phyloP scores from a whole-genome alignment of 176 grass and related monocot genomes.

The Lolium multiflorum region DNA sequence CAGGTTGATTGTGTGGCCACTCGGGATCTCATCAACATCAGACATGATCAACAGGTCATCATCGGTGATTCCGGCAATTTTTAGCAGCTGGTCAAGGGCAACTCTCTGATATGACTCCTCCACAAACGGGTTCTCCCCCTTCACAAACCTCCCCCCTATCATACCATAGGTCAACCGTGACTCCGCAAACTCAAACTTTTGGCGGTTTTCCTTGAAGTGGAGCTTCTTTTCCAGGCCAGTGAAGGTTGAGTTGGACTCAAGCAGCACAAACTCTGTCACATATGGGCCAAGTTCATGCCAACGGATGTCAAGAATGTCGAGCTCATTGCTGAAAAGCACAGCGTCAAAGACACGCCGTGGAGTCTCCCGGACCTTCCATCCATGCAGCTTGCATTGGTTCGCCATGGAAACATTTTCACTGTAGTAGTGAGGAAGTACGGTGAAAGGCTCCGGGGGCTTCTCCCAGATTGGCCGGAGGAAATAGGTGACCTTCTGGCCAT shows the following conservation, averaged over 20 bases:
- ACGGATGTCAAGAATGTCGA: constrained; percentile 85
- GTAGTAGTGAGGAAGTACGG: constrained; percentile 71
- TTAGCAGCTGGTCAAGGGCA: constrained; percentile 79
- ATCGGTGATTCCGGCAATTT: constrained; percentile 67
- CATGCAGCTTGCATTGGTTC: constrained; percentile 81
- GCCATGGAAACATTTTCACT: constrained; percentile 79
- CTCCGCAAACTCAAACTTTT: constrained; percentile 68
- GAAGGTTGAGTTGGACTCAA: constrained; percentile 91
- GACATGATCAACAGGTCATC: constrained; percentile 96
- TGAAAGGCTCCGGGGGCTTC: constrained; percentile 85
- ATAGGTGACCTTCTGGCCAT: constrained; percentile 94
- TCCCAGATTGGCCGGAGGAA: constrained; percentile 90
- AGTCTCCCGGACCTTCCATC: constrained; percentile 78
- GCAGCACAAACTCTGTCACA: constrained; percentile 81
- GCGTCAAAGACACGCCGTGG: constrained; percentile 85
- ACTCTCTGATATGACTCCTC: constrained; percentile 94
- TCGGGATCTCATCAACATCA: constrained; percentile 92
- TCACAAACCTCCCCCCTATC: constrained; percentile 77
- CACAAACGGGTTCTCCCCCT: constrained; percentile 93
- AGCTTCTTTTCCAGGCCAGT: constrained; percentile 79
- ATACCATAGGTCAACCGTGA: constrained; percentile 84
- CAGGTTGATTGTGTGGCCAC: constrained; percentile 82
- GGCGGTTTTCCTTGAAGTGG: constrained; percentile 65
- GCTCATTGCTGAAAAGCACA: constrained; percentile 87
- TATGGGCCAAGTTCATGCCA: constrained; percentile 87